Evolutionary conservation across 805 yeast species (phyloP).

Genomic region (Monosporozyma aerobia): DNA sequence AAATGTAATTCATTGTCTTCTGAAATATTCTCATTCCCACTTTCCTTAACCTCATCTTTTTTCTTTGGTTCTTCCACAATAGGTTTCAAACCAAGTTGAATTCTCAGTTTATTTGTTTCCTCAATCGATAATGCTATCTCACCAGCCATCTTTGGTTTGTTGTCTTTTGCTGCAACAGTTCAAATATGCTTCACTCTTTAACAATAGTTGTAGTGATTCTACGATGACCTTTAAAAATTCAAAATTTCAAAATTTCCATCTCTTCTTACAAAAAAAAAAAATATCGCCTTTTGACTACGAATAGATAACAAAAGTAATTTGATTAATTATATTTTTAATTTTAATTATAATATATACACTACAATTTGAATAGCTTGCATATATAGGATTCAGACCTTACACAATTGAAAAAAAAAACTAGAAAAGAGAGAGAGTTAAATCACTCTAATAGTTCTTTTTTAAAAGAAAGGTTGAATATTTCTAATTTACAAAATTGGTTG

Average conservation of each 20-base stretch:
- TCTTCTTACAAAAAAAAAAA: too few species aligned
- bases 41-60: conserved; percentile 3
- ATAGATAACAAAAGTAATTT: not conserved
- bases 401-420: not conserved
- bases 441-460: not conserved
- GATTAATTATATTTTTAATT: not conserved
- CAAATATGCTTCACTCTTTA: not conserved
- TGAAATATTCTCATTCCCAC: not conserved
- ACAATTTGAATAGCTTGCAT: not conserved
- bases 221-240: not conserved
- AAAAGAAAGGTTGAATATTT: not conserved
- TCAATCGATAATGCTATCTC: conserved; percentile 28
- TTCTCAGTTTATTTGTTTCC: conserved; percentile 37
- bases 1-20: conserved; percentile 3
- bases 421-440: not conserved
- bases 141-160: conserved; percentile 11
- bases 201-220: not conserved
- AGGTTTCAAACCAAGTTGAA: conserved; percentile 33
- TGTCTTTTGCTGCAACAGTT: not conserved
- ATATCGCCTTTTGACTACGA: too few species aligned
- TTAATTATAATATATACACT: not conserved
- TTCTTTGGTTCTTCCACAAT: conserved; percentile 23
- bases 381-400: not conserved
- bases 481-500: conserved; percentile 17
- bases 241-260: not conserved